Evolutionary conservation across 73 alveolate species (phyloP).

Genomic region (Stentor roeselii): DNA sequence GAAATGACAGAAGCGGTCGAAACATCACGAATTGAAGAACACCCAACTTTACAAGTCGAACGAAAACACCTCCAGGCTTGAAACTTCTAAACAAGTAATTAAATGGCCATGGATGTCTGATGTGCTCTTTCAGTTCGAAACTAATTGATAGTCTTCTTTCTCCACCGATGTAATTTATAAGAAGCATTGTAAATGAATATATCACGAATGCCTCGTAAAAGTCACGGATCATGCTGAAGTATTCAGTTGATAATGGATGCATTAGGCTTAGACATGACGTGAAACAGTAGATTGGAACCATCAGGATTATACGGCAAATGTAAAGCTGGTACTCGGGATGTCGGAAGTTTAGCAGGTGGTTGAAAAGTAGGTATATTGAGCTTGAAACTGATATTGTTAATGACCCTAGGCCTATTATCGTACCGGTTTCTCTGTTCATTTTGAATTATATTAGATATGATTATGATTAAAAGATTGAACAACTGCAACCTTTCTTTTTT

Average conservation of each 20-base stretch:
- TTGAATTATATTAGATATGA: no score
- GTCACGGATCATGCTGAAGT: slow-evolving; percentile 47
- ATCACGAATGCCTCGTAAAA: slow-evolving; percentile 63
- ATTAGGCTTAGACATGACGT: slow-evolving; percentile 39
- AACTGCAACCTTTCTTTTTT: no score
- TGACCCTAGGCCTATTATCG: background rate
- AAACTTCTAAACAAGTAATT: slow-evolving; percentile 43
- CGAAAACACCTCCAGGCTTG: slow-evolving; percentile 48
- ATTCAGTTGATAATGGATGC: slow-evolving; percentile 33
- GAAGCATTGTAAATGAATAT: slow-evolving; percentile 53
- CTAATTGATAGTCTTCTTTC: slow-evolving; percentile 42
- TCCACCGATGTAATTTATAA: slow-evolving; percentile 58
- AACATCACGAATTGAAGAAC: slow-evolving; percentile 57
- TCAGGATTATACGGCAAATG: slow-evolving; percentile 27
- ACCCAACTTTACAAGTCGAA: slow-evolving; percentile 54
- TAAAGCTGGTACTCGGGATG: slow-evolving; percentile 26
- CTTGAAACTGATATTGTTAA: background rate
- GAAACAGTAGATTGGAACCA: slow-evolving; percentile 38
- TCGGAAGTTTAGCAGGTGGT: background rate
- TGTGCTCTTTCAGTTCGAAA: slow-evolving; percentile 60
- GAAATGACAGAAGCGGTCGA: slow-evolving; percentile 52
- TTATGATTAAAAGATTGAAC: no score
- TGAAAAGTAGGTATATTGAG: background rate
- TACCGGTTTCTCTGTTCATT: background rate
- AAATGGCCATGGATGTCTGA: slow-evolving; percentile 67